phyloP scores from a whole-genome alignment of 2,329 filamentous ascomycete species.

The Zopfia rhizophila region DNA sequence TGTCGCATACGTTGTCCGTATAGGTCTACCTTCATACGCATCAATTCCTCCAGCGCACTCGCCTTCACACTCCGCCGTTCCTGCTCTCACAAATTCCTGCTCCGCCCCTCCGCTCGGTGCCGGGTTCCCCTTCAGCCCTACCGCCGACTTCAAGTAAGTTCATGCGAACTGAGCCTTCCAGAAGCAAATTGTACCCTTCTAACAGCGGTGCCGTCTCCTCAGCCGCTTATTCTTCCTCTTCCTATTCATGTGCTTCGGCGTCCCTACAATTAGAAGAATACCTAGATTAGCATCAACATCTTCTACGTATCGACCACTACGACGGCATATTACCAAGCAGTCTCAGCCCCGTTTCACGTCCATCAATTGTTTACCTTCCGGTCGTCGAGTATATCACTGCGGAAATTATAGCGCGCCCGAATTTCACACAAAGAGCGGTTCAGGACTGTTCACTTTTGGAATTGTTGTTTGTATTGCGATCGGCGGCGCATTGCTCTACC shows the following conservation, averaged over 20 bases:
- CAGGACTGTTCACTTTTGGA: constrained; percentile 36
- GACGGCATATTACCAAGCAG: constrained; percentile 20
- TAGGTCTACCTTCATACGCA: too few relatives aligned
- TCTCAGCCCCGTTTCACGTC: constrained; percentile 25
- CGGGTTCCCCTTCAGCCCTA: constrained; percentile 11
- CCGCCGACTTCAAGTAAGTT: neutral
- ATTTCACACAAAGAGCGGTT: constrained; percentile 35
- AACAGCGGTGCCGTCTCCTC: constrained; percentile 9
- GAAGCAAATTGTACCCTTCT: constrained; percentile 11
- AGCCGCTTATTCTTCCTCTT: constrained; percentile 23
- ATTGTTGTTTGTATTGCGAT: constrained; percentile 45
- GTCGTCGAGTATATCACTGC: constrained; percentile 24
- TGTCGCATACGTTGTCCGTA: too few relatives aligned
- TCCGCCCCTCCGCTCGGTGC: constrained; percentile 28
- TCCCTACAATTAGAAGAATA: constrained; percentile 29
- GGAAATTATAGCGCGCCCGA: constrained; percentile 10
- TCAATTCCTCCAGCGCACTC: neutral
- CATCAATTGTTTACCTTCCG: constrained; percentile 15
- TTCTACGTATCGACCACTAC: constrained; percentile 17
- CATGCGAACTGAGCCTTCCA: constrained; percentile 17
- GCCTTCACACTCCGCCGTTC: neutral
- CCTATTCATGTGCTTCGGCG: constrained; percentile 36
- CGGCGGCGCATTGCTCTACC: constrained; percentile 43
- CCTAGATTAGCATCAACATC: constrained; percentile 17
- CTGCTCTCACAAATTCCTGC: constrained; percentile 13